These are phyloP conservation scores for Metarhizium sp. DNA, from an alignment of 2,329 filamentous ascomycete genomes.

Conservation along the genomic window DNA sequence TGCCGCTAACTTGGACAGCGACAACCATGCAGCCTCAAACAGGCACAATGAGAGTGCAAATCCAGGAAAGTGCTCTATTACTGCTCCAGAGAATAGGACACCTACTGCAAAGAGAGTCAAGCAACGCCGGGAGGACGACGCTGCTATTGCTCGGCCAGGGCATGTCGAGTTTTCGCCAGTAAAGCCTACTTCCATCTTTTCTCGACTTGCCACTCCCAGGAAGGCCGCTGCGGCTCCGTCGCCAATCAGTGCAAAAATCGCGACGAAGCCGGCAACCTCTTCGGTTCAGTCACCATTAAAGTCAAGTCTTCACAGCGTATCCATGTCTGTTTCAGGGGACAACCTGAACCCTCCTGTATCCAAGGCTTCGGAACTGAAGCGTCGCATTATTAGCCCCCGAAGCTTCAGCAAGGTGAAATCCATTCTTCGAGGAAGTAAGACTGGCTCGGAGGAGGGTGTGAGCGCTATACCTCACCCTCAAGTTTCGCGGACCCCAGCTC, in stretches of 20 bases:
- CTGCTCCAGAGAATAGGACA: conserved; percentile 1
- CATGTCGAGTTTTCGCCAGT: conserved; percentile 35
- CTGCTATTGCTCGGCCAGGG: conserved; percentile 51
- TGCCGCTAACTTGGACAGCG: conserved; percentile 22
- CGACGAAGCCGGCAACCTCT: conserved; percentile 18
- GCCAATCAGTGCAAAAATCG: conserved; percentile 39
- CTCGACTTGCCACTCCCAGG: conserved; percentile 65
- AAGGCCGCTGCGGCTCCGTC: conserved; percentile 46
- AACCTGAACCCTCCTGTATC: conserved; percentile 22
- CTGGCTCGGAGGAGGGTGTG: conserved; percentile 26
- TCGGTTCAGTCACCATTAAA: conserved; percentile 39
- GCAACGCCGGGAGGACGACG: conserved; percentile 57
- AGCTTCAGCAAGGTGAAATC: conserved; percentile 49
- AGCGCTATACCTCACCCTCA: conserved; percentile 39
- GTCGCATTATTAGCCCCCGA: conserved; percentile 36
- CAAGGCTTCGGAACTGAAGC: conserved; percentile 23
- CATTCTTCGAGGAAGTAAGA: conserved; percentile 38
- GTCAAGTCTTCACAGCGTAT: conserved; percentile 29
- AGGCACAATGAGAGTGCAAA: conserved; percentile 14
- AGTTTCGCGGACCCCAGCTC: conserved; percentile 37
- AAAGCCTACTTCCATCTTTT: conserved; percentile 38
- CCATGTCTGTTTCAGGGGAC: conserved; percentile 31
- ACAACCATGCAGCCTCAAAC: conserved; percentile 11
- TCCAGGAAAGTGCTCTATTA: conserved; percentile 8
- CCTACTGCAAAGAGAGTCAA: conserved; percentile 61